Evolutionary conservation across 2,329 filamentous ascomycete species (phyloP).

Genomic region (Fusarium nematophilum): DNA sequence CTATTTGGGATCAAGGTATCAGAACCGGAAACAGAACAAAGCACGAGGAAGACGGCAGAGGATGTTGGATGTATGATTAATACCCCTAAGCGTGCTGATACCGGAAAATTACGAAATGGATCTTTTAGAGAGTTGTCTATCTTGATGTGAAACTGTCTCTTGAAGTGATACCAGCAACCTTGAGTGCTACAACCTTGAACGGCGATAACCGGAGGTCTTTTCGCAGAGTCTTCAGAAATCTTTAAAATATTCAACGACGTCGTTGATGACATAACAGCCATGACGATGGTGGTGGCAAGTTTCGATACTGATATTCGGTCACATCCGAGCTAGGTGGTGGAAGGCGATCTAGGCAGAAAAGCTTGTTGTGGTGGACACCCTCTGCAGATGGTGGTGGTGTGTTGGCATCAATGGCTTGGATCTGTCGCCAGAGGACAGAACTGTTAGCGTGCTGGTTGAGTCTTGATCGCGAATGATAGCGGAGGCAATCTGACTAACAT

Average conservation of each 20-base stretch:
- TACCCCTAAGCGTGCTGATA: conserved; percentile 36
- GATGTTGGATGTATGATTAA: conserved; percentile 39
- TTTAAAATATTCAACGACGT: not conserved
- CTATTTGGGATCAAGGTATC: conserved; percentile 12
- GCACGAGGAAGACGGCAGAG: conserved; percentile 12
- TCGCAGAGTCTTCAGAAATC: not conserved
- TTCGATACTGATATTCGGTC: conserved; percentile 9
- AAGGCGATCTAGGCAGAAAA: conserved; percentile 18
- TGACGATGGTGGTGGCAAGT: conserved; percentile 16
- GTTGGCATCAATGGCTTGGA: not conserved
- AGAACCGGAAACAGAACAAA: conserved; percentile 25
- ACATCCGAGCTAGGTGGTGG: conserved; percentile 12
- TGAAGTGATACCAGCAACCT: too few species aligned
- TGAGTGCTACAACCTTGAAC: too few species aligned
- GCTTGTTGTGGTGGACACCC: conserved; percentile 18
- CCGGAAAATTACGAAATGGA: conserved; percentile 10
- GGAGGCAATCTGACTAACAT: not conserved
- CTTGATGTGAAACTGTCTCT: not conserved
- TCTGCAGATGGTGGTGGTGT: conserved; percentile 2
- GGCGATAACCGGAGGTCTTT: too few species aligned
- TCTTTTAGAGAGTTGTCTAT: not conserved
- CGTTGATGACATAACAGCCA: conserved; percentile 25
- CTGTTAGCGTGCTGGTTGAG: not conserved
- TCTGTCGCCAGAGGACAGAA: not conserved
- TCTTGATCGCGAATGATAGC: not conserved